Percentiles rank a stretch among this genome's conserved stretches.
Conservation (phyloP, 2,329 filamentous ascomycete genomes). For the Passalora sequoiae region DNA sequence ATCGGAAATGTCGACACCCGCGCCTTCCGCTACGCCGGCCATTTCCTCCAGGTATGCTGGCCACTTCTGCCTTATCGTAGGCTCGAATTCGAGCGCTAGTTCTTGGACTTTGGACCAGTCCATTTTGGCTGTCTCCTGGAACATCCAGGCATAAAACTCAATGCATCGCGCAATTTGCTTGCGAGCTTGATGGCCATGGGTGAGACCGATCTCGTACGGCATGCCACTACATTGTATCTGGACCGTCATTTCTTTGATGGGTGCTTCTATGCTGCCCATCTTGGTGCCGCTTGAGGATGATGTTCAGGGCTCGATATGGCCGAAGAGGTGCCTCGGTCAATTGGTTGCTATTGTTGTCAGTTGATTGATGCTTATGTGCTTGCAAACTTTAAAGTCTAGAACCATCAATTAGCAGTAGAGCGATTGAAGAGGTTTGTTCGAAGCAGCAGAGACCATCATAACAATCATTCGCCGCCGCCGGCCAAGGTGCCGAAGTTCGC, state of each 20-base stretch:
- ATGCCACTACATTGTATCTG: constrained; percentile 9
- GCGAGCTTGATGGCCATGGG: constrained; percentile 42
- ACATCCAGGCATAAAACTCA: constrained; percentile 45
- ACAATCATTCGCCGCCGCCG: too few species aligned
- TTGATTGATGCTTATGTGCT: too few species aligned
- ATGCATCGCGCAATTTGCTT: constrained; percentile 42
- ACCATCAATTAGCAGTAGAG: too few species aligned
- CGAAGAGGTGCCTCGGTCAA: too few species aligned
- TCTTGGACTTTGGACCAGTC: constrained; percentile 44
- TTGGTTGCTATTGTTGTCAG: too few species aligned
- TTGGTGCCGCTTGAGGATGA: too few species aligned
- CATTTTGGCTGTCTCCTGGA: constrained; percentile 44
- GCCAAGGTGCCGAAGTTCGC: too few species aligned
- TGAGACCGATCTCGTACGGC: constrained; percentile 43
- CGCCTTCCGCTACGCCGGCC: constrained; percentile 47
- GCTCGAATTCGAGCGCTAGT: constrained; percentile 46
- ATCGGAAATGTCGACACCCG: constrained; percentile 43
- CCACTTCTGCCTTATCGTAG: constrained; percentile 40
- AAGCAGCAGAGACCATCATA: too few species aligned
- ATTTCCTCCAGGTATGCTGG: constrained; percentile 44
- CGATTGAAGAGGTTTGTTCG: too few species aligned
- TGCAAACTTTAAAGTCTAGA: too few species aligned
- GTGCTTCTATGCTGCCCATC: not conserved
- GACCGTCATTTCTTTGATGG: constrained; percentile 3
- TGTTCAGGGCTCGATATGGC: too few species aligned